phyloP scores from a whole-genome alignment of 2,329 filamentous ascomycete species.

The Catunica adiposa region DNA sequence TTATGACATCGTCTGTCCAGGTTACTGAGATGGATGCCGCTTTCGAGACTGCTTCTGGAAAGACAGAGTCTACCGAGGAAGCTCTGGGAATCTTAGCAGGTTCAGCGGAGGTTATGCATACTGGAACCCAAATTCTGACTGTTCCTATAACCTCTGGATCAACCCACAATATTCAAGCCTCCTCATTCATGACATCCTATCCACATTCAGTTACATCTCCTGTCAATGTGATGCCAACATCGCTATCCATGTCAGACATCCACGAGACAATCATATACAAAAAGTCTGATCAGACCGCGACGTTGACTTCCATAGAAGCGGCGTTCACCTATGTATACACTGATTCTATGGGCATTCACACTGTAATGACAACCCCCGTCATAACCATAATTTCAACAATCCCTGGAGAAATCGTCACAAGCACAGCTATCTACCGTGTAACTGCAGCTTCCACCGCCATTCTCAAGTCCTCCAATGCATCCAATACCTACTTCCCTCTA shows the following conservation, averaged over 20 bases:
- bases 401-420: background rate
- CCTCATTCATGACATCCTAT: no score
- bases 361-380: background rate
- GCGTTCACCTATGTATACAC: background rate
- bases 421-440: conserved; percentile 1
- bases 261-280: background rate
- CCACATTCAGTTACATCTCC: no score
- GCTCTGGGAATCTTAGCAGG: no score
- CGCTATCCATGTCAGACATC: background rate
- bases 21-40: no score
- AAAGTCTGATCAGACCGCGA: background rate
- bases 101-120: no score
- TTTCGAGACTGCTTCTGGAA: no score
- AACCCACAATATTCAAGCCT: no score
- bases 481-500: background rate
- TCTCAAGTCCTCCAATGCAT: background rate
- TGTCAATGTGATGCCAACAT: no score
- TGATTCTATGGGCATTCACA: background rate
- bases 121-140: no score
- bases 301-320: background rate
- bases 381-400: background rate
- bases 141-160: no score
- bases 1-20: no score
- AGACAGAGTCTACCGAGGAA: no score
- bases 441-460: background rate